Evolutionary conservation across 495 filamentous ascomycete genomes (phyloP), one percentile per base, ranked within the genome.

Genomic region (Podospora anserina): DNA sequence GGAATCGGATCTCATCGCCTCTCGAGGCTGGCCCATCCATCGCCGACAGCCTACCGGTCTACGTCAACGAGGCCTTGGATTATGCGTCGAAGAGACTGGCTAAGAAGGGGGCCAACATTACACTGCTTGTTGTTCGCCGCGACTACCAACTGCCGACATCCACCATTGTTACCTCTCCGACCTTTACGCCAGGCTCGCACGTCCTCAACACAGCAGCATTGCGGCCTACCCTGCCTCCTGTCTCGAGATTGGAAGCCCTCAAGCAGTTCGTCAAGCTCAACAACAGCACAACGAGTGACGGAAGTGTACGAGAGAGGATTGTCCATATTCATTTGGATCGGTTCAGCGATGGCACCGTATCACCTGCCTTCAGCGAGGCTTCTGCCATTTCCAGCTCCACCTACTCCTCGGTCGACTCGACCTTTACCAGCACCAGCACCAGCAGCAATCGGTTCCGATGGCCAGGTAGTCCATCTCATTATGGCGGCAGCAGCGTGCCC

Each of bases 1-100:
- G 82, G 76, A 77, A 78, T 54, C 77, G 76, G 64, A 87, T 86
- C 68, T 86, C 85, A 0, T 79, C 82, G 54, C 84, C 85, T n/a
- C 79, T 87, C 54, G 85, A 86, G 68, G 84, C 85, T 19, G 83
- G 84, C 5, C 71, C 74, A 0, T 85, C 83, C 53, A 76, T 86
- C 57, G 77, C 82, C 57, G 84, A 85, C 63, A 72, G 73, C 58
- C 76, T 86, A 6, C 82, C 85, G 2, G 68, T 72, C 34, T 75
- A 77, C 55, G 66, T 87, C 63, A 78, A 69, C 16, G 71, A 75
- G 15, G 81, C 83, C 34, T 74, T 87, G 6, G 81, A 85, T 16
- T 86, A 86, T 68, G 78, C 81, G n/a, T 85, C 85, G 7, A 79
- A 78, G 66, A 72, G 80, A 55, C 77, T 87, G 13, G 78, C 79